Evolutionary conservation across 306 rosid species (phyloP), one percentile per base, ranked within the genome.

Genomic region (Fragaria vesca): DNA sequence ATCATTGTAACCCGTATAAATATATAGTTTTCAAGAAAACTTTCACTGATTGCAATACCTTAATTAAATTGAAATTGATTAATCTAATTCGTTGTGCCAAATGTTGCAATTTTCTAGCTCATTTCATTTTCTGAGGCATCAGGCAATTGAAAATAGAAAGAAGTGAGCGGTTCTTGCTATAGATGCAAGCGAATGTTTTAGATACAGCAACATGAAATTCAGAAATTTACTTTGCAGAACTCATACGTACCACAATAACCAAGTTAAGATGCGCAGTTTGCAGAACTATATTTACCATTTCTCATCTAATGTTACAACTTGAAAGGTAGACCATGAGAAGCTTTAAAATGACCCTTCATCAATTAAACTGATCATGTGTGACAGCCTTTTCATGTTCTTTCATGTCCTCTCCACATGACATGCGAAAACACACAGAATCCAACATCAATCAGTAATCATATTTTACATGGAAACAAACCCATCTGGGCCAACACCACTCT

Each of bases 321-420:
- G 4, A 3, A 66, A 38, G 16, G 38, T 30, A n/a, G 28, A 38
- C 71, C 15, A 66, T 18, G 15, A 66, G 15, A 20, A 66, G 48
- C 48, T 3, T 5, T 38, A 38, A 38, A 38, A 38, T 38, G 42
- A 38, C 5, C 42, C 42, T 38, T 38, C 42, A 38, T 7, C 42
- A 6, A 38, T 38, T 38, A 38, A 38, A 38, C 70, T 43, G 63
- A 17, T 74, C 97, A 85, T 83, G 91, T 91, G 92, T 15, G 69
- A 63, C 84, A 52, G 57, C 62, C 69, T 76, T 12, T 70, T 66
- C 48, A 78, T 76, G 73, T 58, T 60, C 21, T 36, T 43, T 77
- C 73, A 32, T 40, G 72, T 52, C 65, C 21, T 76, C 79, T 30
- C 67, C 88, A 80, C 90, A 71, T 85, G 87, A 36, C 69, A 82